Evolutionary conservation across 306 rosid species (phyloP).

Genomic region (Morella rubra): DNA sequence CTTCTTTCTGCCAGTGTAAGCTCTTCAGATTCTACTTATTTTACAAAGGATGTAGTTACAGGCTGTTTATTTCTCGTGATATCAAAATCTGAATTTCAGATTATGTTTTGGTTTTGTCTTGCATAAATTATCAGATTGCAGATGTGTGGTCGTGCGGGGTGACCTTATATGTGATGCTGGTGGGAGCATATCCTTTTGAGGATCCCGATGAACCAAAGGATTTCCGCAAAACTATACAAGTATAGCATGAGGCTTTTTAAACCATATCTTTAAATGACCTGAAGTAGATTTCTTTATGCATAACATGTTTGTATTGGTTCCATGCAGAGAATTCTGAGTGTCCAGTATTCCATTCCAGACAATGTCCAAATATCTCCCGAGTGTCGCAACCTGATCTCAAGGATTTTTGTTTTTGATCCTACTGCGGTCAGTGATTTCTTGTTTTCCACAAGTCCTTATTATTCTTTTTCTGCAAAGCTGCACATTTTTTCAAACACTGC

Average conservation of each 20-base stretch:
- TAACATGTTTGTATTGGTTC: constrained; percentile 32
- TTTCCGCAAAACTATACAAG: constrained; percentile 89
- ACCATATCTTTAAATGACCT: constrained; percentile 12
- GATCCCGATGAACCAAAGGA: constrained; percentile 87
- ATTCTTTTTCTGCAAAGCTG: constrained; percentile 10
- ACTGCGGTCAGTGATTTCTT: constrained; percentile 48
- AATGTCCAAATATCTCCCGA: constrained; percentile 64
- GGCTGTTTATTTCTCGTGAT: background rate
- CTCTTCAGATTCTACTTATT: background rate
- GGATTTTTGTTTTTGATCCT: constrained; percentile 83
- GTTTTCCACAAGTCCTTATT: background rate
- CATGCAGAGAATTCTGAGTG: constrained; percentile 72
- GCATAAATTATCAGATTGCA: constrained; percentile 57
- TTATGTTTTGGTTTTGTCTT: constrained; percentile 25
- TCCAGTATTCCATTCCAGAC: constrained; percentile 86
- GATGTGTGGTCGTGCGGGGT: constrained; percentile 99
- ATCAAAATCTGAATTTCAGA: constrained; percentile 2
- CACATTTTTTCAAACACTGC: background rate
- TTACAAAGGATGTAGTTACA: background rate
- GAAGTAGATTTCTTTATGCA: constrained; percentile 29
- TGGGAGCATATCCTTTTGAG: constrained; percentile 90
- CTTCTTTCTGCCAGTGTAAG: background rate
- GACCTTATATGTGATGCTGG: constrained; percentile 87
- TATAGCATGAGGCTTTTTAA: constrained; percentile 29
- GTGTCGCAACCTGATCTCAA: constrained; percentile 72